Evolutionary conservation across 2,329 filamentous ascomycete species (phyloP), one percentile per base, ranked within the genome.

Genomic region (Fusarium subtropicale): DNA sequence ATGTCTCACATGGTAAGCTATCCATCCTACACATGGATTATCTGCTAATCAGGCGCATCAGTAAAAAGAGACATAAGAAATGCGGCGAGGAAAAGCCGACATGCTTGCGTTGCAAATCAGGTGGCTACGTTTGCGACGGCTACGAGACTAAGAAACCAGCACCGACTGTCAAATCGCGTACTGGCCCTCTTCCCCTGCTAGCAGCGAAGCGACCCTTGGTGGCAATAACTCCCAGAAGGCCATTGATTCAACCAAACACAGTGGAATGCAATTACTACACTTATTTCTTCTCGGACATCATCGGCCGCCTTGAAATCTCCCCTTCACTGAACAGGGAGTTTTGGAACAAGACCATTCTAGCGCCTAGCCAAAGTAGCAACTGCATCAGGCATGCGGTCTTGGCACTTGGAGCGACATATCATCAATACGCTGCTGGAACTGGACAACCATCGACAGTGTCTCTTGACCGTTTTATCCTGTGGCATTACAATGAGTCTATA

Each of bases 41-140:
- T 39, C 16, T 9, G 18, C 28, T 61, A 7, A 62, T 4, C 12
- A 3, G 11, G 10, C 1, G 5, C 13, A 15, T 4, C 8, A 62
- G 59, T n/a, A 62, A 62, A 39, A 62, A 62, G 3, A 16, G 60
- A 13, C 60, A 62, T 7, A 62, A 62, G 24, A 62, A 62, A 7
- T 62, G 60, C 3, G 60, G 34, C 2, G 60, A 62, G 22, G 57
- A 47, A 8, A 62, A 62, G 18, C 60, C 60, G 5, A 46, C 41
- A 1, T 62, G 60, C 15, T 45, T 47, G 18, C 38, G 60, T 20
- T 62, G 60, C 60, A 62, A 22, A 24, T 26, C 45, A n/a, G 60
- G 60, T 4, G 60, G 57, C 9, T 62, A 62, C 34, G 60, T 62
- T 6, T 62, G 60, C 15, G 60, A 62, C n/a, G 60, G 60, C 4